Percentiles rank a stretch among this genome's conserved stretches.
phyloP scores from a whole-genome alignment of 2,329 filamentous ascomycete genomes.

The Pseudogymnoascus pannorum region DNA sequence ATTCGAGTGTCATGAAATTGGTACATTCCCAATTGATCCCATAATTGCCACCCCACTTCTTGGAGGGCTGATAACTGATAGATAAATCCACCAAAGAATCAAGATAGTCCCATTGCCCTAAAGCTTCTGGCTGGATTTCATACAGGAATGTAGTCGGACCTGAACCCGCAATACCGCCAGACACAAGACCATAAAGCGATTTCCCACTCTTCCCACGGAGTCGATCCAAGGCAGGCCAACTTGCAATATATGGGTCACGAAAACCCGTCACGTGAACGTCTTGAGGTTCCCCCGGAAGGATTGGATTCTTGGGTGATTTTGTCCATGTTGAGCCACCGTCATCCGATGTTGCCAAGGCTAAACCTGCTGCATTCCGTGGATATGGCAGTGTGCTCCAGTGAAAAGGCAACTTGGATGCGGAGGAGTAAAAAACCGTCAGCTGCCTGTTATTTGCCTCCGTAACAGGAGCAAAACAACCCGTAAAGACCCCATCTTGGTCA shows the following conservation, averaged over 20 bases:
- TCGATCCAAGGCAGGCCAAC: slow-evolving; percentile 26
- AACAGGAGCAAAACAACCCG: slow-evolving; percentile 42
- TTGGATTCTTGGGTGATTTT: slow-evolving; percentile 28
- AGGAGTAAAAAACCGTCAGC: slow-evolving; percentile 31
- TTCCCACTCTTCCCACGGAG: slow-evolving; percentile 17
- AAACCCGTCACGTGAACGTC: slow-evolving; percentile 28
- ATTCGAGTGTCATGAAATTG: neutral
- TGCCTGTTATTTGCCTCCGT: slow-evolving; percentile 33
- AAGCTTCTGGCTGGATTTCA: neutral
- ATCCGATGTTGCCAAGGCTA: slow-evolving; percentile 33
- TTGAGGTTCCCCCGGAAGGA: slow-evolving; percentile 27
- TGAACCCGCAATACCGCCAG: slow-evolving; percentile 5
- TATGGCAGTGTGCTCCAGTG: slow-evolving; percentile 33
- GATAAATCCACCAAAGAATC: neutral
- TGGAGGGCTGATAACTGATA: neutral
- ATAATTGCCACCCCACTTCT: slow-evolving; percentile 8
- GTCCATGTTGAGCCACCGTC: slow-evolving; percentile 33
- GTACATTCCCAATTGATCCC: slow-evolving; percentile 11
- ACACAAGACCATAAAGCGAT: slow-evolving; percentile 9
- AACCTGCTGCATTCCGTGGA: slow-evolving; percentile 34
- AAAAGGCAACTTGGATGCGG: slow-evolving; percentile 30
- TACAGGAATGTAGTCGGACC: slow-evolving; percentile 10
- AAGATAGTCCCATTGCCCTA: slow-evolving; percentile 9
- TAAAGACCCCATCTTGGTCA: slow-evolving; percentile 45
- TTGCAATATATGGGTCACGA: slow-evolving; percentile 30